Evolutionary conservation across 495 filamentous ascomycete genomes (phyloP), one percentile per base, ranked within the genome.

Genomic region (Penicillium antarcticum): DNA sequence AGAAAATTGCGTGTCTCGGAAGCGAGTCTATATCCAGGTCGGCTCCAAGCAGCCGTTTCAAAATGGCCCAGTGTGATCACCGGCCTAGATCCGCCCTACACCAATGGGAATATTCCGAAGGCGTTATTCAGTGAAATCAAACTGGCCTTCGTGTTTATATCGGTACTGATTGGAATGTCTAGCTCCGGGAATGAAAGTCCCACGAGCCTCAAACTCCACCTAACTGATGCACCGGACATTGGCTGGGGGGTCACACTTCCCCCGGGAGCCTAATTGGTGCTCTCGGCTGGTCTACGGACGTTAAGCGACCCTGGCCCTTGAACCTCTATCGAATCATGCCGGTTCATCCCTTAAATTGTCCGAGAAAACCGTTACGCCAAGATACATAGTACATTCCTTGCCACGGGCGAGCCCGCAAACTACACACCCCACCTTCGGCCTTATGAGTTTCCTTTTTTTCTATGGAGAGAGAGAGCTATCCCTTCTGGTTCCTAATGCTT

Each of bases 301-400:
- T 52, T 47, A 60, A 60, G 60, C 56, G 62, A 62, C 51, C 36
- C 48, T 45, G 48, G 51, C 54, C 59, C 53, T 60, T 57, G 59
- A 62, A 55, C 55, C 52, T 49, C 54, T 23, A 56, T 58, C 62
- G 50, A 65, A 65, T 65, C 58, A 62, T 36, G 52, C 48, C 55
- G 37, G 54, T 46, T 43, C 55, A 61, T 61, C 58, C 58, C 62
- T 51, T 45, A 53, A 41, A 37, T 51, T n/a, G 38, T 31, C 52
- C 44, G 51, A 49, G 41, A 70, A 72, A 71, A 64, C 66, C 68
- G 69, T 74, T 74, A 68, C 57, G 65, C 65, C 66, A 66, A 67
- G 59, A 38, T 29, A 29, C 26, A 46, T 42, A 43, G 47, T 39
- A 58, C 56, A 53, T 51, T 62, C 58, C 53, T 58, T 58, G 58